phyloP scores from a whole-genome alignment of 2,329 filamentous ascomycete genomes.

The Incumbomyces delicatus region DNA sequence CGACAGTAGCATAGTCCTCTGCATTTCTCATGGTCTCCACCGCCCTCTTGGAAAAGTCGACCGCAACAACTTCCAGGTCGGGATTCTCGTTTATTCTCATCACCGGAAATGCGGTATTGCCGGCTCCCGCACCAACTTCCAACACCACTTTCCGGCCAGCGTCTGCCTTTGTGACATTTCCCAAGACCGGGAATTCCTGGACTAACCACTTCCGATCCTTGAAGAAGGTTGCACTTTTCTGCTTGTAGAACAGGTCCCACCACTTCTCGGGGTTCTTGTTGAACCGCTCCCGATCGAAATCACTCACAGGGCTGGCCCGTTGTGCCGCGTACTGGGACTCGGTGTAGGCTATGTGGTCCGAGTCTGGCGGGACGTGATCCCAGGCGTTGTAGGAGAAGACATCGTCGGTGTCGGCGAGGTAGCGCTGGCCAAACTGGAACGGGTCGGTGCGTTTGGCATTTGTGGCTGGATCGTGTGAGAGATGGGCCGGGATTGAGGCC shows the following conservation, averaged over 20 bases:
- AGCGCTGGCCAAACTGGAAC: slow-evolving; percentile 90
- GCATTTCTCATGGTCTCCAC: slow-evolving; percentile 83
- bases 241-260: slow-evolving; percentile 98
- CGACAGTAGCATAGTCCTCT: slow-evolving; percentile 59
- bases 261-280: slow-evolving; percentile 85
- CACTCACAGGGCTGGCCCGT: slow-evolving; percentile 73
- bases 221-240: slow-evolving; percentile 96
- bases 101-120: slow-evolving; percentile 92
- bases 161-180: slow-evolving; percentile 59
- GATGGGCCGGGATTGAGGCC: slow-evolving; percentile 43
- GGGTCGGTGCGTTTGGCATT: slow-evolving; percentile 84
- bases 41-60: slow-evolving; percentile 91
- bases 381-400: slow-evolving; percentile 98
- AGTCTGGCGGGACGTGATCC: slow-evolving; percentile 94
- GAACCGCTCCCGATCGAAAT: slow-evolving; percentile 86
- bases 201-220: slow-evolving; percentile 96
- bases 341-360: slow-evolving; percentile 75
- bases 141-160: slow-evolving; percentile 63
- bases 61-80: slow-evolving; percentile 75
- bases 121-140: slow-evolving; percentile 89
- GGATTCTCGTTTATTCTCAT: slow-evolving; percentile 75
- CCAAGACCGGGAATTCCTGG: slow-evolving; percentile 89
- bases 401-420: slow-evolving; percentile 62
- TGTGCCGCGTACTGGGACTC: slow-evolving; percentile 78
- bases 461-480: slow-evolving; percentile 61